Evolutionary conservation across 768 basidiomycete genomes (phyloP), one percentile per base, ranked within the genome.

Genomic region (Psilocybe sp.): DNA sequence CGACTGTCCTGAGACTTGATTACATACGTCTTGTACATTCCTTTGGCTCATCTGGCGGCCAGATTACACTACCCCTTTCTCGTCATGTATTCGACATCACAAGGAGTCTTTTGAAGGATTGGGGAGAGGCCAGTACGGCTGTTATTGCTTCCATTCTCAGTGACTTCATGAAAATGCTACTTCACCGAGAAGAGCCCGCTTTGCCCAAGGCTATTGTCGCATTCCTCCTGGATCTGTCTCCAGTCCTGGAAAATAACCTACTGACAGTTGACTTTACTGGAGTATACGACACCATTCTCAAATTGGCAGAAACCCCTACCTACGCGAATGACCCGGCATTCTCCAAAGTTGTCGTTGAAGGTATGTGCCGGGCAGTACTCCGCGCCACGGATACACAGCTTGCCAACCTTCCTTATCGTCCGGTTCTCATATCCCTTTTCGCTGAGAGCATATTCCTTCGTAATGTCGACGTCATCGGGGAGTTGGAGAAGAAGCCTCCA

Each of bases 1-100:
- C 79, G 6, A 64, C 67, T 16, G 65, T 69, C 7, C 85, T 91
- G 80, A 74, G 84, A 16, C 60, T 82, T 41, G 86, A 89, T 54
- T 89, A 81, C 62, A 71, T 90, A 5, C 69, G 69, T 3, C 64
- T 86, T 16, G 72, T 85, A 4, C 63, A 71, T 15, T 72, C 71
- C 3, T 82, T 80, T 55, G 71, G 74, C 14, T 65, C 63, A 19
- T 70, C 73, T 14, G 85, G 84, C 5, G 84, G 84, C 0, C 65
- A 75, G 19, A 57, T 78, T 0, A 60, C 73, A 4, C 57, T 66
- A 18, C 64, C 70, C n/a, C 58, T 74, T 5, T 70, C 74, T 15
- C 66, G 70, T 20, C 72, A 79, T 40, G 69, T 72, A 2, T 59
- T 86, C 28, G 85, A 84, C n/a, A 65, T 85, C 11, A 69, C 79